Conservation (phyloP, 257 asterid genomes). For the Nicotiana obtusifolia region DNA sequence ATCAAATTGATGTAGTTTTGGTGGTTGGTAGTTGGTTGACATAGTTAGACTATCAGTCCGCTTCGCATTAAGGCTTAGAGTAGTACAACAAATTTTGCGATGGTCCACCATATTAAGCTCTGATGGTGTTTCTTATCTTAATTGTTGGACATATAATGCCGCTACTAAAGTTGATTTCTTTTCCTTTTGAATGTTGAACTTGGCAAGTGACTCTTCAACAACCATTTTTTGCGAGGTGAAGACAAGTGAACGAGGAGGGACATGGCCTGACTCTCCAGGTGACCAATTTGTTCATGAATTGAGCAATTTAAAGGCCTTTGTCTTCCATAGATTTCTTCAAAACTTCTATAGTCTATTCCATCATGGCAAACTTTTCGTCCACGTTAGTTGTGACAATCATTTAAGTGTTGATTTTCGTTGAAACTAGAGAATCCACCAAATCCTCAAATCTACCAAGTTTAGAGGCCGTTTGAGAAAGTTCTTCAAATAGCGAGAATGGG, state of each 20-base stretch:
- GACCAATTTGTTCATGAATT: background rate
- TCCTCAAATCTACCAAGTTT: background rate
- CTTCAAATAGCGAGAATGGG: background rate
- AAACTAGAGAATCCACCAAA: background rate
- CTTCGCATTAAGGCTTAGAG: background rate
- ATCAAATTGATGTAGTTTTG: background rate
- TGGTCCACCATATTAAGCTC: background rate
- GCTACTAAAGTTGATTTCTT: background rate
- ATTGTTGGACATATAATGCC: background rate
- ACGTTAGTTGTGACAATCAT: background rate
- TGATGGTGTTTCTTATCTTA: background rate
- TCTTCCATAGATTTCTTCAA: background rate
- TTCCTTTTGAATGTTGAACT: background rate
- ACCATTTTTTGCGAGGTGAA: background rate
- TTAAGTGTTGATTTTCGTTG: background rate
- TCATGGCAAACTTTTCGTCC: background rate
- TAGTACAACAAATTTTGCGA: background rate
- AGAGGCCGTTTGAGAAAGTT: background rate
- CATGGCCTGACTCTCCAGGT: background rate
- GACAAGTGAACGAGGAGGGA: background rate
- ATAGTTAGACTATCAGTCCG: background rate
- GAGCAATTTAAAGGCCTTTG: background rate
- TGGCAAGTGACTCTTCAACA: background rate
- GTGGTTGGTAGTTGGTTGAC: background rate
- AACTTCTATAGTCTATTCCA: background rate